Evolutionary conservation across 306 rosid genomes (phyloP).

Genomic region (Sicyos baderoa): DNA sequence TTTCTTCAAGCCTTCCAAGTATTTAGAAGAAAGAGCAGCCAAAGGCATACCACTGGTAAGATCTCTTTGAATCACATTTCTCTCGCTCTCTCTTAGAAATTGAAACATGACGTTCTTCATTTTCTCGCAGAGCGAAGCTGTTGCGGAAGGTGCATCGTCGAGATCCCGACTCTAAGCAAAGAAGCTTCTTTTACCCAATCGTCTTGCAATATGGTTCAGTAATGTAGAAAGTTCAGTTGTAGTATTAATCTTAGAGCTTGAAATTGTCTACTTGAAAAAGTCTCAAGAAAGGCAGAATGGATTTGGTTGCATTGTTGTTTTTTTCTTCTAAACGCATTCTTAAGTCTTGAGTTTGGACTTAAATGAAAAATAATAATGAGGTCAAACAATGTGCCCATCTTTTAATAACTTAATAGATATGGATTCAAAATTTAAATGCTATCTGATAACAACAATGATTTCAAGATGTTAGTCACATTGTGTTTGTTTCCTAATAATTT

Average conservation of each 20-base stretch:
- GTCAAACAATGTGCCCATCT: neutral
- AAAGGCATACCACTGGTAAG: conserved; percentile 80
- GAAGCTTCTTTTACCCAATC: neutral
- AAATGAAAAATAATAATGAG: neutral
- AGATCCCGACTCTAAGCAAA: conserved; percentile 48
- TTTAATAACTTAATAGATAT: too few species aligned
- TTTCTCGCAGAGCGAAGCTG: conserved; percentile 64
- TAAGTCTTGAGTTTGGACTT: neutral
- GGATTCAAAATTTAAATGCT: too few species aligned
- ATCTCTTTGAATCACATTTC: neutral
- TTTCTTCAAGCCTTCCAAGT: conserved; percentile 79
- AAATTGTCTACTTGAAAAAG: neutral
- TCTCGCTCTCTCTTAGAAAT: neutral
- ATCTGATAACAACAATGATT: too few species aligned
- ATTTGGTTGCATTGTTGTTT: neutral
- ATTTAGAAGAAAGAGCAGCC: conserved; percentile 80
- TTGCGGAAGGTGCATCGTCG: conserved; percentile 34
- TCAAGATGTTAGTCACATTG: too few species aligned
- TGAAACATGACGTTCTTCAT: neutral
- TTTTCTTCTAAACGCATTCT: neutral
- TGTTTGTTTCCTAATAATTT: too few species aligned
- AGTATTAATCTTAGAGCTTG: neutral
- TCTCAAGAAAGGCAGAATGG: neutral
- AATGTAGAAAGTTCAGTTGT: neutral
- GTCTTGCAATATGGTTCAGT: neutral